Evolutionary conservation across 2,329 filamentous ascomycete genomes (phyloP).

Genomic region (Metarhizium album): DNA sequence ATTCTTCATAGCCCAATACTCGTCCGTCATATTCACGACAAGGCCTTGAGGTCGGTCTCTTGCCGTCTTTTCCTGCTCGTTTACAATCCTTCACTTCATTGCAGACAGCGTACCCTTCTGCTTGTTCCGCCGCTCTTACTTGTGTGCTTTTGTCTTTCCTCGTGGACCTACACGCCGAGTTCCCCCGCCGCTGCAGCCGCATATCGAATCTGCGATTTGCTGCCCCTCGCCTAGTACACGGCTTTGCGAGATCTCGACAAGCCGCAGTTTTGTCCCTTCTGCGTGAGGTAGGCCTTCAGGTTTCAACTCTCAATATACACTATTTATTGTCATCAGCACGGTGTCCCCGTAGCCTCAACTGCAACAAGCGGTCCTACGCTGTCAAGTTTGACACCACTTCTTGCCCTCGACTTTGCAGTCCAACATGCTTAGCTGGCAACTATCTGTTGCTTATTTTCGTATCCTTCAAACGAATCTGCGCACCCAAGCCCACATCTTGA

Average conservation of each 20-base stretch:
- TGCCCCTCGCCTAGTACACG: not conserved
- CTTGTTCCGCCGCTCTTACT: not conserved
- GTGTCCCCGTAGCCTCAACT: not conserved
- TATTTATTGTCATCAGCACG: too few species aligned
- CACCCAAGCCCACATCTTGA: not conserved
- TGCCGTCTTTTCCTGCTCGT: not conserved
- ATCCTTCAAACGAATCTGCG: not conserved
- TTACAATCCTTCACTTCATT: not conserved
- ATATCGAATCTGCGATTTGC: not conserved
- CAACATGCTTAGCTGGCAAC: not conserved
- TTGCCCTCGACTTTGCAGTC: not conserved
- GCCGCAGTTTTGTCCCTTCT: not conserved
- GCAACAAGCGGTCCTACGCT: not conserved
- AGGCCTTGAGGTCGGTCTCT: conserved; percentile 1
- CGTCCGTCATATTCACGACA: not conserved
- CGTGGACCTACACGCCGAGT: not conserved
- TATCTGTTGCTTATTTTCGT: not conserved
- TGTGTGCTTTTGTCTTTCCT: not conserved
- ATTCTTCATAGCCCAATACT: not conserved
- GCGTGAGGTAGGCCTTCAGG: not conserved
- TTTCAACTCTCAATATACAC: not conserved
- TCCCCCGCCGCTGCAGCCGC: not conserved
- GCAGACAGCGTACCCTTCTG: not conserved
- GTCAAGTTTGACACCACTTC: not conserved
- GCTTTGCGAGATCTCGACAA: not conserved